Conservation (phyloP, 139 green algal genomes). For the Pseudopediastrum boryanum region DNA sequence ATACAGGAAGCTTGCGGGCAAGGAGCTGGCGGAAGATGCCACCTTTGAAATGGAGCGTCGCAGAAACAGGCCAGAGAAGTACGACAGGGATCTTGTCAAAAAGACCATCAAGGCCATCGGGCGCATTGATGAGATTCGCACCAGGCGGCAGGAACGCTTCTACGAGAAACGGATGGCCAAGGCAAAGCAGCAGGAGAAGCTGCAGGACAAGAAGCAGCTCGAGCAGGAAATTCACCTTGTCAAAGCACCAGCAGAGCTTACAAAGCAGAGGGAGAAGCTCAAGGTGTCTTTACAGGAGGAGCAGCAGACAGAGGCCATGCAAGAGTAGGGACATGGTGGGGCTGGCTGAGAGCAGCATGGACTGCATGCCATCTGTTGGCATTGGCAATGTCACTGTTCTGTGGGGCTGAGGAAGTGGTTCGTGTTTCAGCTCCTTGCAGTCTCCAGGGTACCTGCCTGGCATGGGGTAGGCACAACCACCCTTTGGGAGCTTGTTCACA, state of each 20-base stretch:
- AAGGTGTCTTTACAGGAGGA: slow-evolving; percentile 46
- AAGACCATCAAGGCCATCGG: slow-evolving; percentile 95
- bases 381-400: background rate
- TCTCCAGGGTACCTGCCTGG: background rate
- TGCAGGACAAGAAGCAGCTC: slow-evolving; percentile 74
- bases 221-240: slow-evolving; percentile 93
- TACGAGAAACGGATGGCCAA: slow-evolving; percentile 87
- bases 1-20: slow-evolving; percentile 92
- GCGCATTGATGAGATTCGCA: slow-evolving; percentile 81
- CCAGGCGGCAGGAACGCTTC: slow-evolving; percentile 86
- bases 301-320: slow-evolving; percentile 51
- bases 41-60: slow-evolving; percentile 97
- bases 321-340: slow-evolving; percentile 53
- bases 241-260: slow-evolving; percentile 64
- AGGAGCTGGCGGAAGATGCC: slow-evolving; percentile 92
- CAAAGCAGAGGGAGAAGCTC: slow-evolving; percentile 32
- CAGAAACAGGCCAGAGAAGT: slow-evolving; percentile 95
- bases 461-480: background rate
- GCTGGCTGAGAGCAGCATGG: background rate
- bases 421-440: background rate
- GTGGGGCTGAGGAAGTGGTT: background rate
- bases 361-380: background rate
- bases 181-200: slow-evolving; percentile 61
- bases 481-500: too few species aligned
- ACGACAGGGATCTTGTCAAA: slow-evolving; percentile 90